Base-by-base conservation (phyloP, 2,329 filamentous ascomycete genomes). In the Aspergillus amoenus region DNA sequence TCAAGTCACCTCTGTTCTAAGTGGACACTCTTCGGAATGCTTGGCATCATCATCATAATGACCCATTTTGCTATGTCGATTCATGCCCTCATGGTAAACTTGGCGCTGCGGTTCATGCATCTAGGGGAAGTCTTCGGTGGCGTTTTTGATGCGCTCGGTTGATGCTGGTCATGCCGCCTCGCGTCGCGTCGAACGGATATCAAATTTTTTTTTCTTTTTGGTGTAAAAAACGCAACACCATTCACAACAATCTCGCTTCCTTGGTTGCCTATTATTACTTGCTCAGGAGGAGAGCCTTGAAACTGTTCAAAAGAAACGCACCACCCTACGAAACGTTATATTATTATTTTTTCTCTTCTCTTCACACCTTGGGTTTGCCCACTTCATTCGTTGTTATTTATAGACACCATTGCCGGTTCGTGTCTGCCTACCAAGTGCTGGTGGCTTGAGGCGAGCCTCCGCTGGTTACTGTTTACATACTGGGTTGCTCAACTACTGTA, bases 1-100 rank as follows among this genome's bases (percentile, higher is more conserved):
- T 88, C 66, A 91, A 94, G 78, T 68, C 82, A 54, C 84, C 86
- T 49, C 78, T 95, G 70, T 82, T 85, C 73, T 92, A 85, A 64
- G 44, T 52, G 61, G 56, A n/a, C 49, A 57, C 49, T 57, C 27
- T 21, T 21, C 21, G 21, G 21, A 21, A 21, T 21, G 21, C 21
- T 21, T 21, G 21, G 21, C 21, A 21, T 21, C 21, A 21, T 21
- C 21, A 39, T 27, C 9, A 48, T 52, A 47, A 52, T 52, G 52
- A 58, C 55, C 46, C 39, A 51, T 50, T 22, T 44, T 39, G 46
- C 37, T 52, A 57, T 58, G 50, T 47, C 50, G 30, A 53, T 52
- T 54, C 22, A 56, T 49, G 49, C 40, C 41, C 37, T 55, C 47
- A 54, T 41, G 46, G 44, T 58, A 32, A 40, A 52, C 40, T 39